These are phyloP conservation scores for Chaetoceros tenuissimus DNA, from an alignment of 108 stramenopile genomes.

Conservation along the genomic window DNA sequence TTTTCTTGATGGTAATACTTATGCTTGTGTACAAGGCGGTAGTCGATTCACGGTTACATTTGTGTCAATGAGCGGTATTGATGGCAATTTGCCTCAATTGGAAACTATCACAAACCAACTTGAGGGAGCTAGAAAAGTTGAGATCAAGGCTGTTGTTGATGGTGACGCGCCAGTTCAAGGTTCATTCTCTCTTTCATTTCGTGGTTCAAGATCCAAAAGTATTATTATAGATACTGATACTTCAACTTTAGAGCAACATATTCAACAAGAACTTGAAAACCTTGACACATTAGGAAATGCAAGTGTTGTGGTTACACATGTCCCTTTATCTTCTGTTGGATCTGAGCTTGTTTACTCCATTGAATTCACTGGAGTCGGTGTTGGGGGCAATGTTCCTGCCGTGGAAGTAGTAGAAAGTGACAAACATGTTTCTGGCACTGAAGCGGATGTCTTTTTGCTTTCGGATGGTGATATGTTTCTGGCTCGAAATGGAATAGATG, in stretches of 20 bases:
- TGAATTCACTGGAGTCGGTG: constrained; percentile 47
- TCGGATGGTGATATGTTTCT: constrained; percentile 45
- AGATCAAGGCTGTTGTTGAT: constrained; percentile 28
- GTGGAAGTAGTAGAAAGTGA: constrained; percentile 35
- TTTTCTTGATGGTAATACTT: constrained; percentile 11
- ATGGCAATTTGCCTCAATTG: constrained; percentile 54
- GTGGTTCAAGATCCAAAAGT: constrained; percentile 37
- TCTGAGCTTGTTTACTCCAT: constrained; percentile 44
- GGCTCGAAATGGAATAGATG: constrained; percentile 26
- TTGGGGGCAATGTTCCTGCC: constrained; percentile 71
- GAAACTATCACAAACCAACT: constrained; percentile 38
- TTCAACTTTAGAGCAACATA: constrained; percentile 16
- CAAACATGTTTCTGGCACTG: constrained; percentile 33
- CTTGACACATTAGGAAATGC: constrained; percentile 49
- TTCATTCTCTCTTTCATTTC: constrained; percentile 55
- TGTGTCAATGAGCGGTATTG: constrained; percentile 25
- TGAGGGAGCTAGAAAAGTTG: constrained; percentile 40
- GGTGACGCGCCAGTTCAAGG: constrained; percentile 53
- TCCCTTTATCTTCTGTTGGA: constrained; percentile 17
- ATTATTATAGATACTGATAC: constrained; percentile 24
- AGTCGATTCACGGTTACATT: constrained; percentile 52
- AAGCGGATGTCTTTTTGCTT: constrained; percentile 40
- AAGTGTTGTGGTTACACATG: constrained; percentile 37
- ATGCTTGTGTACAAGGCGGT: constrained; percentile 29
- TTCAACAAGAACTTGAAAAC: constrained; percentile 41